A percentile compares a stretch with the other conserved stretches of the same genome.
These are phyloP conservation scores for Kernera saxatilis DNA, from an alignment of 345 rosid genomes.

Conservation along the genomic window DNA sequence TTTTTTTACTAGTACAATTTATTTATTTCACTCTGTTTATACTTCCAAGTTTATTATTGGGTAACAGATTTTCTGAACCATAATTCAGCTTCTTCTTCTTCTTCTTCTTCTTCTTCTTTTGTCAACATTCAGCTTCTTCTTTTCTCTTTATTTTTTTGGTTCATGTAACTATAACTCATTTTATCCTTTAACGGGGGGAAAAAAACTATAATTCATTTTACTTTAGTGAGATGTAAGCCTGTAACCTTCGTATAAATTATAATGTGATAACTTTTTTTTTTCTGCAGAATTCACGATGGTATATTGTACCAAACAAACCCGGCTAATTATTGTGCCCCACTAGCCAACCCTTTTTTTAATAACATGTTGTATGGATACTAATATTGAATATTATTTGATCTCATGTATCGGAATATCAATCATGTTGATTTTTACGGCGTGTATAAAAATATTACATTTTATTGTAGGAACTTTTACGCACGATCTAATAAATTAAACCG, in stretches of 20 bases:
- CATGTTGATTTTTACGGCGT: slow-evolving; percentile 27
- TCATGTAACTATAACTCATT: not conserved
- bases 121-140: too few relatives aligned
- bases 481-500: slow-evolving; percentile 25
- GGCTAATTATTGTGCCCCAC: slow-evolving; percentile 30
- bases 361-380: not conserved
- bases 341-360: not conserved
- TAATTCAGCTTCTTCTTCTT: not conserved
- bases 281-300: slow-evolving; percentile 7
- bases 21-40: not conserved
- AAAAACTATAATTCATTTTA: not conserved
- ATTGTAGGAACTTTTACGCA: slow-evolving; percentile 18
- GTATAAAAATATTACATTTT: slow-evolving; percentile 24
- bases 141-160: not conserved
- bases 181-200: too few relatives aligned
- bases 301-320: not conserved
- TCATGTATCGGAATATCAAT: slow-evolving; percentile 1
- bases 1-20: not conserved
- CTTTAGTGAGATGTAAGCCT: not conserved
- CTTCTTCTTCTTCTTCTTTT: not conserved
- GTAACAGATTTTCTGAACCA: not conserved
- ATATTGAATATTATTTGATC: not conserved
- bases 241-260: not conserved
- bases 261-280: too few relatives aligned
- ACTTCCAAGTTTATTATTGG: not conserved